phyloP scores from a whole-genome alignment of 2,329 filamentous ascomycete genomes.

The Claviceps maximensis region DNA sequence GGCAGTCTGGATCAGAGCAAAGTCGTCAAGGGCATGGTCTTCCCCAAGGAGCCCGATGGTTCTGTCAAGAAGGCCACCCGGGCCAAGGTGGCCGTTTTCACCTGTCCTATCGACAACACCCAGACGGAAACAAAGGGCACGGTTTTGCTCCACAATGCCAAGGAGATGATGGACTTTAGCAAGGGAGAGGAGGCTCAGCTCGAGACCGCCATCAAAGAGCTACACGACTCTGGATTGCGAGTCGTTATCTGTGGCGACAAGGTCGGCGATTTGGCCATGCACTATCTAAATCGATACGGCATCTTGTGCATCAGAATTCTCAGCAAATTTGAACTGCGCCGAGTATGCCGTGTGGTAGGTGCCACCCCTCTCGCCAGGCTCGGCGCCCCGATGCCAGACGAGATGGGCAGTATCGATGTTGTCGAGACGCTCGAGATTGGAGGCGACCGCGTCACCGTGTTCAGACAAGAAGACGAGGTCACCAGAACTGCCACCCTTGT shows the following conservation, averaged over 20 bases:
- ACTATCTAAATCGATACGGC: conserved; percentile 95
- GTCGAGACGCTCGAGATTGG: conserved; percentile 97
- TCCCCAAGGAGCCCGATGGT: conserved; percentile 88
- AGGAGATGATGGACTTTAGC: conserved; percentile 98
- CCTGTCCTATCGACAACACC: conserved; percentile 86
- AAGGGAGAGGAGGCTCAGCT: conserved; percentile 92
- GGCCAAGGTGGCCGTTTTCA: conserved; percentile 94
- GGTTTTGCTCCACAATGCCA: conserved; percentile 87
- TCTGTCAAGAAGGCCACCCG: conserved; percentile 78
- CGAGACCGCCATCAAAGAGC: conserved; percentile 83
- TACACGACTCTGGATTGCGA: conserved; percentile 83
- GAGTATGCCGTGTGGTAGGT: conserved; percentile 89
- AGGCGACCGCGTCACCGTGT: conserved; percentile 94
- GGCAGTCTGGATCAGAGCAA: conserved; percentile 86
- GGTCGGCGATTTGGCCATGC: conserved; percentile 89
- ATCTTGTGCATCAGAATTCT: conserved; percentile 95
- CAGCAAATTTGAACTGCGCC: conserved; percentile 93
- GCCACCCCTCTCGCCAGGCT: conserved; percentile 92
- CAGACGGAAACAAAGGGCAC: conserved; percentile 99
- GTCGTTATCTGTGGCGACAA: conserved; percentile 86
- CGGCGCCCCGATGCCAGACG: conserved; percentile 97
- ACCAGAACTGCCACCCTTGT: conserved; percentile 92
- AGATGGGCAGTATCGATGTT: conserved; percentile 90
- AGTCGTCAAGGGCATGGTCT: conserved; percentile 97
- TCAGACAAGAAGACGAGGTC: conserved; percentile 86